These are phyloP conservation scores for Biscogniauxia marginata DNA, from an alignment of 2,329 filamentous ascomycete genomes.

Conservation along the genomic window DNA sequence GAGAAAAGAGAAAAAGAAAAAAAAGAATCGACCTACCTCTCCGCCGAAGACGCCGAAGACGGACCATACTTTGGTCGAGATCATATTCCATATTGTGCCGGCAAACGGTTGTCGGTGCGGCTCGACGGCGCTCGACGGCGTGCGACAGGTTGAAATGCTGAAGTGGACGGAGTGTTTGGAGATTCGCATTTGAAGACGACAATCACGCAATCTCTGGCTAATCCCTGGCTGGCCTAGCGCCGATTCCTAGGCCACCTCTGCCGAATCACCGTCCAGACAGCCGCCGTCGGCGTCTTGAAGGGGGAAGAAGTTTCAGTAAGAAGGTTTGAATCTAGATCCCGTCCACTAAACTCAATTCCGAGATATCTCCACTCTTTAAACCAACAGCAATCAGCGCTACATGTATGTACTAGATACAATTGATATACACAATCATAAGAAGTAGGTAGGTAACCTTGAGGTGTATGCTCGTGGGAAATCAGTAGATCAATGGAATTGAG, in stretches of 20 bases:
- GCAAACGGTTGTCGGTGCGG: slow-evolving; percentile 21
- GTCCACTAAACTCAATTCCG: neutral
- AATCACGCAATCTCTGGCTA: neutral
- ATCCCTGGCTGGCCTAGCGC: neutral
- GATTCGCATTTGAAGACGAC: neutral
- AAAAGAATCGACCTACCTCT: slow-evolving; percentile 18
- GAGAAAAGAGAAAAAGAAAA: slow-evolving; percentile 13
- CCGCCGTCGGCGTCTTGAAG: neutral
- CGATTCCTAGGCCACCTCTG: neutral
- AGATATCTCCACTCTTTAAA: neutral
- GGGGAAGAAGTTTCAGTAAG: neutral
- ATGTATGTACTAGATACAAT: too few relatives aligned
- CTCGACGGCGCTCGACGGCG: slow-evolving; percentile 14
- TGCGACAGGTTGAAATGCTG: slow-evolving; percentile 17
- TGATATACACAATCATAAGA: too few relatives aligned
- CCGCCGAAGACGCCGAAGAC: slow-evolving; percentile 20
- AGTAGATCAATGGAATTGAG: too few relatives aligned
- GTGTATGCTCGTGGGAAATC: too few relatives aligned
- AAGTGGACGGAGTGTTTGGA: slow-evolving; percentile 12
- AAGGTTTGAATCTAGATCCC: neutral
- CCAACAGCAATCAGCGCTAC: too few relatives aligned
- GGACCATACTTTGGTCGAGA: slow-evolving; percentile 21
- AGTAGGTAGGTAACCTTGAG: too few relatives aligned
- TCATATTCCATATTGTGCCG: slow-evolving; percentile 17
- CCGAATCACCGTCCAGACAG: neutral